Evolutionary conservation across 1,284 basidiomycete genomes (phyloP), one percentile per base, ranked within the genome.

Genomic region (Irpex sp.): DNA sequence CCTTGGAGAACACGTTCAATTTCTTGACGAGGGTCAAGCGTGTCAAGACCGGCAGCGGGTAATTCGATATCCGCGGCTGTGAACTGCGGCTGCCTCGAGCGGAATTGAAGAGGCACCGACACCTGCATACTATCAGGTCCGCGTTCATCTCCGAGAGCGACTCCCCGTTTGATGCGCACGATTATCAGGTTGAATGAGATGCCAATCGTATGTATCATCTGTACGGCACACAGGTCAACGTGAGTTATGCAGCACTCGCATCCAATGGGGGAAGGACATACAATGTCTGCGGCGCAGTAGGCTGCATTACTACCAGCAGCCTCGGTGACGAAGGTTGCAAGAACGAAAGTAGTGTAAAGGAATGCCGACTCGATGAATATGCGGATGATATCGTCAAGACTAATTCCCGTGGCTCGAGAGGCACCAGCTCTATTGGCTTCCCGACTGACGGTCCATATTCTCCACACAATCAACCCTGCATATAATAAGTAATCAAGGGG

Each of bases 181-280:
- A 62, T 58, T 31, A 58, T 62, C 5, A 62, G 13, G 48, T 62
- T 62, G 56, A 62, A 58, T n/a, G 61, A 58, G 44, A 62, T 62
- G 1, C 61, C 57, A 48, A 61, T 17, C 11, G 49, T 17, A 17
- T 52, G 49, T 44, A 44, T 44, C 38, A 44, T 44, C 38, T 44
- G 38, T 4, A 15, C 38, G 4, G 38, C 38, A 8, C 9, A 9
- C 8, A 4, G 38, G 38, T 15, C 9, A 4, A 9, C 2, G 38
- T 44, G 38, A 44, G 38, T 15, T 8, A 9, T 44, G 38, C 38
- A 44, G 15, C 38, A 9, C 9, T 15, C 15, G 1, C 9, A 44
- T 15, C 38, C 9, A 4, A 4, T 44, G 38, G 44, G 44, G 48
- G 37, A 31, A n/a, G 59, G n/a, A 34, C 58, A 21, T 26, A 64